Evolutionary conservation across 768 basidiomycete species (phyloP), one percentile per base, ranked within the genome.

Genomic region (Russula foetens): DNA sequence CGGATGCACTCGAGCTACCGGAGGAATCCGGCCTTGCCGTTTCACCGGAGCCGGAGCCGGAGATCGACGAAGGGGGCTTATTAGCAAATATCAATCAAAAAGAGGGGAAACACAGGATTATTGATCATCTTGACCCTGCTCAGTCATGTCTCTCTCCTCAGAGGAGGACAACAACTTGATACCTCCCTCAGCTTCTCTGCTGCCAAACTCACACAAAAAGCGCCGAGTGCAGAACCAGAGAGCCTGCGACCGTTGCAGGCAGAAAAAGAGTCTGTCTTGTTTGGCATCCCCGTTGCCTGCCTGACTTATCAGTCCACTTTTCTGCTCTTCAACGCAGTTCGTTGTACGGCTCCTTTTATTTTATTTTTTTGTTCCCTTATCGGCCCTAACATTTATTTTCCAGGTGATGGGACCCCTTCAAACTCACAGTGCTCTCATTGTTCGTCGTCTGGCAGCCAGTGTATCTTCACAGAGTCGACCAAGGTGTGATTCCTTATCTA

Each of bases 191-290:
- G 11, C 11, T 7, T 14, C 21, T 19, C 21, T 41, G 1, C 49
- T 24, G 7, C 0, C 26, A 14, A 43, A 50, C 5, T 8, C 60
- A 6, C 35, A 52, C 21, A 66, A 66, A 39, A 61, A 61, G 17
- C 58, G 65, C 45, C 54, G 65, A 8, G 43, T 64, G 9, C 65
- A 64, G 52, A 64, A 44, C n/a, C 63, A 60, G 31, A 46, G 63
- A 11, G 65, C 65, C 12, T 66, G 65, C 53, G 65, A 66, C 26
- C 55, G 63, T 6, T 66, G 65, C 46, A 54, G 65, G 41, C 65
- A 61, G 31, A 66, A 66, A 51, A 66, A 66, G 56, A 63, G 65
- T 66, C 24, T 3, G 63, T 55, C 39, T 24, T 38, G 19, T 52
- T n/a, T 1, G 33, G n/a, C 52, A 41, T 35, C 50, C 43, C 29